A percentile compares a stretch with the other conserved stretches of the same genome.
phyloP scores from a whole-genome alignment of 306 rosid genomes.

The Amphicarpaea edgeworthii region DNA sequence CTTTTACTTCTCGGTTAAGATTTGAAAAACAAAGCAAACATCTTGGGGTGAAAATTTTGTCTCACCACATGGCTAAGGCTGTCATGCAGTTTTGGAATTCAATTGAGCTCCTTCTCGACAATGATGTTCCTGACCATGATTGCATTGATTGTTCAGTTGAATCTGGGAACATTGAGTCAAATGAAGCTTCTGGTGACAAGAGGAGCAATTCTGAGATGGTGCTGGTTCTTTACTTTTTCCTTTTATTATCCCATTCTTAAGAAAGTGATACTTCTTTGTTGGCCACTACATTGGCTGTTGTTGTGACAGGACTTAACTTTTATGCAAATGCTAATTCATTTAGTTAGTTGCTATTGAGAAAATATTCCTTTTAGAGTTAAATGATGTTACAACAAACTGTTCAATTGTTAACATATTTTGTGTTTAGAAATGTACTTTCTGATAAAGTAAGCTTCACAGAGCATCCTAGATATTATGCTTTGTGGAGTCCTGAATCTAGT shows the following conservation, averaged over 20 bases:
- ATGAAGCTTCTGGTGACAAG: slow-evolving; percentile 54
- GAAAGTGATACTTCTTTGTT: slow-evolving; percentile 6
- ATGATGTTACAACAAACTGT: slow-evolving; percentile 30
- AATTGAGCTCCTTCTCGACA: slow-evolving; percentile 67
- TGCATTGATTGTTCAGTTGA: slow-evolving; percentile 43
- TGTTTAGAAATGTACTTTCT: slow-evolving; percentile 16
- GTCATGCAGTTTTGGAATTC: slow-evolving; percentile 96
- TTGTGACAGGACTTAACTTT: slow-evolving; percentile 15
- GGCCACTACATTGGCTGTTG: slow-evolving; percentile 39
- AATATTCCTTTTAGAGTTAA: slow-evolving; percentile 36
- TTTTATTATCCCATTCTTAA: slow-evolving; percentile 1
- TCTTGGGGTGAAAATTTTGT: slow-evolving; percentile 65
- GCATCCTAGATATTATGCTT: slow-evolving; percentile 17
- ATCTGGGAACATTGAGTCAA: slow-evolving; percentile 48
- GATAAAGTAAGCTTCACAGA: slow-evolving; percentile 16
- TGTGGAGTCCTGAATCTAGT: slow-evolving; percentile 23
- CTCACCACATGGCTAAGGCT: slow-evolving; percentile 84
- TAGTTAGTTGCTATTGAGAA: background rate
- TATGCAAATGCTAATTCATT: slow-evolving; percentile 4
- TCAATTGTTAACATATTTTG: slow-evolving; percentile 18
- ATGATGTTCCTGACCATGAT: slow-evolving; percentile 46
- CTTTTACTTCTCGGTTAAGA: slow-evolving; percentile 76
- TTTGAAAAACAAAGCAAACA: slow-evolving; percentile 61
- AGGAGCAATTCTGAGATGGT: slow-evolving; percentile 54
- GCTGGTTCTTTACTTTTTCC: slow-evolving; percentile 49